phyloP scores from a whole-genome alignment of 306 rosid genomes.

The Prunus mongolica region DNA sequence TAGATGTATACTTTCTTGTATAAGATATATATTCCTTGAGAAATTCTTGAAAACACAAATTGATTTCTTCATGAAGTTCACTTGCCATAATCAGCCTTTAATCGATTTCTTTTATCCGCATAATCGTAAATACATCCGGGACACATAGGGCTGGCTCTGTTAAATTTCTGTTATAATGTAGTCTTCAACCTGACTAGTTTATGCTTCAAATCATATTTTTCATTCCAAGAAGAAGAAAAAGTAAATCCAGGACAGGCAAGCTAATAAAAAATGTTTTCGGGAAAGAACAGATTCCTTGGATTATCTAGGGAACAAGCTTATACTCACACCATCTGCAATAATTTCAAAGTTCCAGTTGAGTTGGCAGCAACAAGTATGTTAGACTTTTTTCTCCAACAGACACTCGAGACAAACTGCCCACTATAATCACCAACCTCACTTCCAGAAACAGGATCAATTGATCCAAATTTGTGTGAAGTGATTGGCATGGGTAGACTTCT shows the following conservation, averaged over 20 bases:
- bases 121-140: not conserved
- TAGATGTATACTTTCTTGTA: not conserved
- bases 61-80: not conserved
- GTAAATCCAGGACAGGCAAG: not conserved
- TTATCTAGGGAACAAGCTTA: not conserved
- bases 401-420: slow-evolving; percentile 66
- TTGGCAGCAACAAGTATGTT: slow-evolving; percentile 61
- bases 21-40: not conserved
- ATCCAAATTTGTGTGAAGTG: slow-evolving; percentile 50
- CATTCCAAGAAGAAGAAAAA: not conserved
- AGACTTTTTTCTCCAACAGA: slow-evolving; percentile 67
- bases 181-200: not conserved
- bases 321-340: slow-evolving; percentile 52
- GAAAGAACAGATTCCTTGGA: not conserved
- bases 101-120: not conserved
- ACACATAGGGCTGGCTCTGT: not conserved
- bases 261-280: not conserved
- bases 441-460: slow-evolving; percentile 50
- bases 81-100: not conserved
- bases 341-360: slow-evolving; percentile 61
- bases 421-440: slow-evolving; percentile 32
- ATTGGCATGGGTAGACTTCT: slow-evolving; percentile 64
- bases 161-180: not conserved
- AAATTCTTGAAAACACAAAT: not conserved
- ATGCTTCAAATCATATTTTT: not conserved